Base-by-base conservation (phyloP, 176 grass and related monocot genomes). In the Puccinellia tenuiflora region DNA sequence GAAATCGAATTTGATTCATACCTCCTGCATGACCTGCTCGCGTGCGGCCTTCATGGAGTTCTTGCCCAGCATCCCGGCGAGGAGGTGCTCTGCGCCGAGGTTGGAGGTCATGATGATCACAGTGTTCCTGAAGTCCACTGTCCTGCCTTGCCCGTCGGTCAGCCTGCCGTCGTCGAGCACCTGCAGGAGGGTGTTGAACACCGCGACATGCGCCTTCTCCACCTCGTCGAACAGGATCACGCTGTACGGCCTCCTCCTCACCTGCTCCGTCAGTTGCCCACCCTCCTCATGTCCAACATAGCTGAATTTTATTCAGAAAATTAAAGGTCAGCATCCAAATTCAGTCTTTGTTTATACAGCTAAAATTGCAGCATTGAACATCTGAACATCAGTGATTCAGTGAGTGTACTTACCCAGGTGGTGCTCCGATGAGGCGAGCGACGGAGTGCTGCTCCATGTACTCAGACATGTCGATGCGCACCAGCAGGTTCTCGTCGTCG, bases 371-470 rank as follows among this genome's bases (percentile, higher is more conserved):
- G 1, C 2, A n/a, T n/a, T n/a, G 1, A 29, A 16, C 50, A 11
- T 6, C n/a, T 10, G 26, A 82, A 37, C n/a, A 22, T 8, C 24
- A 10, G 53, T 62, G 34, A 35, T 7, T 72, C 39, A 5, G 45
- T 4, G 22, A 25, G 34, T 8, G 9, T 20, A 25, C 83, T 79
- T 84, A 98, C 92, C 96, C 96, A 60, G 96, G 96, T 25, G 96
- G 96, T 12, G 96, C 96, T 17, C 96, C 96, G 35, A 98, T 98
- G 1, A 98, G 82, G 1, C 96, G 86, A 22, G 96, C 90, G 29
- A 98, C 90, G 3, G 96, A 98, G 73, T 98, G 92, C 84, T 98
- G 96, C 80, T 98, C 96, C 96, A 98, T 98, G 82, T 98, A 98
- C 34, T 98, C 96, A 0, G 92, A 93, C 96, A 98, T 98, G 83